Conservation (phyloP, 2,329 filamentous ascomycete genomes). For the Pseudocercospora fuligena region DNA sequence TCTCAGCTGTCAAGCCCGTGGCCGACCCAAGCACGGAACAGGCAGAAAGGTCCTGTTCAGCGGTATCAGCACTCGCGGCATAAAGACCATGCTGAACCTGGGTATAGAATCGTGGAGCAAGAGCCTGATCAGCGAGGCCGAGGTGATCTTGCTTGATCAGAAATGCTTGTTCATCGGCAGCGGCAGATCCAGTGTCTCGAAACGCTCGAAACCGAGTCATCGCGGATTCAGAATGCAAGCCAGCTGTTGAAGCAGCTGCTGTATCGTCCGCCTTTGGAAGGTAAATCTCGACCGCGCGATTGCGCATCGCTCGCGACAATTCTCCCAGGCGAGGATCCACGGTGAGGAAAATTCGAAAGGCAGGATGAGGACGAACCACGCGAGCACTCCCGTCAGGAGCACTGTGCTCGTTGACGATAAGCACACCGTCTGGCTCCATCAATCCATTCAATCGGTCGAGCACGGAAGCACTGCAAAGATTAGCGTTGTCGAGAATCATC, state of each 20-base stretch:
- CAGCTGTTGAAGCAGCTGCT: slow-evolving; percentile 19
- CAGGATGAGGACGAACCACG: slow-evolving; percentile 77
- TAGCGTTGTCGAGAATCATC: slow-evolving; percentile 96
- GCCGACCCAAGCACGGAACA: neutral
- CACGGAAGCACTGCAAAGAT: slow-evolving; percentile 93
- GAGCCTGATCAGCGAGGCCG: slow-evolving; percentile 26
- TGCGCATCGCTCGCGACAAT: slow-evolving; percentile 93
- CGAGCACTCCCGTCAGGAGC: slow-evolving; percentile 79
- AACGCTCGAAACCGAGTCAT: slow-evolving; percentile 34
- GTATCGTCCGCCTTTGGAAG: slow-evolving; percentile 47
- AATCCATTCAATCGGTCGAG: slow-evolving; percentile 93
- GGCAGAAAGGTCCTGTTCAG: neutral
- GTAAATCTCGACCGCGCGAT: slow-evolving; percentile 89
- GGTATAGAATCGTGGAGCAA: slow-evolving; percentile 25
- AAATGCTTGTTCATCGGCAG: slow-evolving; percentile 1
- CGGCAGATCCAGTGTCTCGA: neutral
- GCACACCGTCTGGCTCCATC: slow-evolving; percentile 83
- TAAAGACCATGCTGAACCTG: slow-evolving; percentile 30
- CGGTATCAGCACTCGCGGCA: neutral
- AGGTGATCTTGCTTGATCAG: slow-evolving; percentile 31
- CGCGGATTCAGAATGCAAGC: slow-evolving; percentile 37
- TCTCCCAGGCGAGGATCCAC: slow-evolving; percentile 92
- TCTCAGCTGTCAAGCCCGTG: neutral
- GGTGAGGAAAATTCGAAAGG: slow-evolving; percentile 92
- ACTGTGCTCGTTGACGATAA: slow-evolving; percentile 93